Base-by-base conservation (phyloP, 2,329 filamentous ascomycete genomes). In the Colletotrichum brevisporum region DNA sequence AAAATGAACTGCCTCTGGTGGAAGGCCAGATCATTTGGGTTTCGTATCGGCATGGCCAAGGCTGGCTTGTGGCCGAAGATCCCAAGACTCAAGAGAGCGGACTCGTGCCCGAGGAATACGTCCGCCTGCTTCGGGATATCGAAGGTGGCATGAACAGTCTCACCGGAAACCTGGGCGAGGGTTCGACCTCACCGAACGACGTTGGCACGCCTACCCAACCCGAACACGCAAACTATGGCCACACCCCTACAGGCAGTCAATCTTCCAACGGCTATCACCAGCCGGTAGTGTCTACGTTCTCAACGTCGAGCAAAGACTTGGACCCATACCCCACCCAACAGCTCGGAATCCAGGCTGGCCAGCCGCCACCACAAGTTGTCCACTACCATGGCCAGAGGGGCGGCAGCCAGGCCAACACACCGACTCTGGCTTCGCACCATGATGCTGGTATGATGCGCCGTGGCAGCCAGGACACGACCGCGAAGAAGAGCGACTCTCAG, bases 11-110 rank as follows among this genome's bases (percentile, higher is more conserved):
- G 66, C 94, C 94, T 4, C 84, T 99, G 54, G 91, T 94, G 0
- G 96, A 99, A 81, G 96, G 96, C 6, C 96, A 99, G 77, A 94
- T 98, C 66, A 97, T 99, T 65, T 92, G 96, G 85, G 95, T 99
- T 26, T 97, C 94, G 16, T 99, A 98, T 79, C 89, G 96, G 51
- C 95, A 98, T 77, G 95, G 95, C 16, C 94, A 98, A 81, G 96
- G 96, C 63, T 99, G 96, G 96, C 86, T 99, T 59, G 96, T 99
- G 26, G 96, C 96, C 4, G 94, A 98, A 82, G 96, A 99, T 76
- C 95, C 95, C 13, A 95, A 94, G 79, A 98, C 94, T 1, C 94
- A 90, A 73, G 96, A 99, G 82, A 97, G 94, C 76, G 96, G 96
- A 1, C 86, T 99, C 43, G 96, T 99, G 2, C 96, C 96, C 0